Evolutionary conservation across 768 basidiomycete genomes (phyloP).

Genomic region (Rhizopogon vesiculosus): DNA sequence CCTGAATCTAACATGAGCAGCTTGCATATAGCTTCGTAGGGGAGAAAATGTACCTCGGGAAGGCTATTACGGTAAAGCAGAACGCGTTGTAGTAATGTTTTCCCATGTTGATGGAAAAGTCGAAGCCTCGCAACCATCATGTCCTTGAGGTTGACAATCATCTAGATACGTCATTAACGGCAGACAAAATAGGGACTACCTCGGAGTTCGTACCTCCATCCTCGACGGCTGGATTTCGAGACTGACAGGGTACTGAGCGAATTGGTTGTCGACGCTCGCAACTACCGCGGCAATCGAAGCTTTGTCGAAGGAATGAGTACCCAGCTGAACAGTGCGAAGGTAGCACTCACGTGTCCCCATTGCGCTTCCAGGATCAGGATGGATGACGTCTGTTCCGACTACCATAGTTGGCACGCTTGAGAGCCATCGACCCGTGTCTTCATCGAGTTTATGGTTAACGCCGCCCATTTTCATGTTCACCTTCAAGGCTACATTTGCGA

Average conservation of each 20-base stretch:
- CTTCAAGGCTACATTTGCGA: slow-evolving; percentile 52
- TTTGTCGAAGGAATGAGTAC: slow-evolving; percentile 4
- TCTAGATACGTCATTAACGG: slow-evolving; percentile 16
- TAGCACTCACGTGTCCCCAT: slow-evolving; percentile 35
- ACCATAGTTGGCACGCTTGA: slow-evolving; percentile 41
- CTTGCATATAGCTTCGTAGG: not conserved
- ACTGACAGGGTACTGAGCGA: slow-evolving; percentile 47
- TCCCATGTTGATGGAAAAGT: slow-evolving; percentile 32
- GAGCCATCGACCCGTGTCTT: slow-evolving; percentile 33
- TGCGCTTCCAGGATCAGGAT: slow-evolving; percentile 72
- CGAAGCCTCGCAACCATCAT: slow-evolving; percentile 49
- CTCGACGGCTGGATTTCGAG: slow-evolving; percentile 48
- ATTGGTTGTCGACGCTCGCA: slow-evolving; percentile 39
- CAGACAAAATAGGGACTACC: not conserved
- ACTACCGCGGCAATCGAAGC: slow-evolving; percentile 53
- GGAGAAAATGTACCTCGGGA: slow-evolving; percentile 50
- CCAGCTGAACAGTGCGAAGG: not conserved
- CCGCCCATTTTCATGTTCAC: slow-evolving; percentile 55
- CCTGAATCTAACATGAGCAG: slow-evolving; percentile 26
- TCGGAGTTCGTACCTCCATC: slow-evolving; percentile 51
- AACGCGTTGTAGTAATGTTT: slow-evolving; percentile 37
- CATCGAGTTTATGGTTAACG: slow-evolving; percentile 43
- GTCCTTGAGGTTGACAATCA: slow-evolving; percentile 41
- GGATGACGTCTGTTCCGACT: slow-evolving; percentile 65
- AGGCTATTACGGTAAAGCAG: slow-evolving; percentile 69